Percentiles rank a stretch among this genome's conserved stretches.
Evolutionary conservation across 108 stramenopile genomes (phyloP).

Genomic region (Chaetoceros muelleri): DNA sequence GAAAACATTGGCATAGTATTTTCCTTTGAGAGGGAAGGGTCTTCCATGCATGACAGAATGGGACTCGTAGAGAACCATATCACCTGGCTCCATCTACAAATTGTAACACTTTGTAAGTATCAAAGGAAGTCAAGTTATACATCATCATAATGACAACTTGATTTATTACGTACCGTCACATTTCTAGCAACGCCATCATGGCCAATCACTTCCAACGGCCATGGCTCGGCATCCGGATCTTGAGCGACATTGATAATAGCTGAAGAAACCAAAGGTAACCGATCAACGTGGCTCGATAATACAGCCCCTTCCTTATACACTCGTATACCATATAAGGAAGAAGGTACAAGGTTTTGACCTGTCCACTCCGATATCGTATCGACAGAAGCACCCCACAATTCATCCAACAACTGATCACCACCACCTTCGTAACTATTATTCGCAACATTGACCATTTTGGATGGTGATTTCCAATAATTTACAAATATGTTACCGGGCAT

Average conservation of each 20-base stretch:
- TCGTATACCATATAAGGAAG: slow-evolving; percentile 81
- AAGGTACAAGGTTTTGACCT: slow-evolving; percentile 37
- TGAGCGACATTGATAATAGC: slow-evolving; percentile 90
- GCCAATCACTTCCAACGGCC: slow-evolving; percentile 88
- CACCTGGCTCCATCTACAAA: slow-evolving; percentile 72
- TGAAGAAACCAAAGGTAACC: slow-evolving; percentile 74
- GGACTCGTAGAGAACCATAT: slow-evolving; percentile 78
- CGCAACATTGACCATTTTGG: slow-evolving; percentile 33
- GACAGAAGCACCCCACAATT: slow-evolving; percentile 41
- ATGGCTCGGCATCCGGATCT: slow-evolving; percentile 81
- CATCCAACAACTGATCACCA: slow-evolving; percentile 31
- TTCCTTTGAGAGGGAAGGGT: slow-evolving; percentile 66
- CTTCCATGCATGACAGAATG: slow-evolving; percentile 75
- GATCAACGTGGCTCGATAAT: slow-evolving; percentile 86
- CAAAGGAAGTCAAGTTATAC: no score
- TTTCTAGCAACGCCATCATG: slow-evolving; percentile 85
- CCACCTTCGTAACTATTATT: slow-evolving; percentile 17
- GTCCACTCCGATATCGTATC: slow-evolving; percentile 69
- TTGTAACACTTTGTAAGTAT: slow-evolving; percentile 1
- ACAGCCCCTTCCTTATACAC: slow-evolving; percentile 75
- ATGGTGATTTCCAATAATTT: slow-evolving; percentile 40
- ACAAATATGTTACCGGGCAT: slow-evolving; percentile 24
- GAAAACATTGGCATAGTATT: slow-evolving; percentile 57
- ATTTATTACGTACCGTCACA: slow-evolving; percentile 39
- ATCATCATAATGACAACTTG: background rate